A percentile compares a stretch with the other conserved stretches of the same genome.
phyloP scores from a whole-genome alignment of 2,329 filamentous ascomycete genomes.

The Ophiostoma pallidulum region DNA sequence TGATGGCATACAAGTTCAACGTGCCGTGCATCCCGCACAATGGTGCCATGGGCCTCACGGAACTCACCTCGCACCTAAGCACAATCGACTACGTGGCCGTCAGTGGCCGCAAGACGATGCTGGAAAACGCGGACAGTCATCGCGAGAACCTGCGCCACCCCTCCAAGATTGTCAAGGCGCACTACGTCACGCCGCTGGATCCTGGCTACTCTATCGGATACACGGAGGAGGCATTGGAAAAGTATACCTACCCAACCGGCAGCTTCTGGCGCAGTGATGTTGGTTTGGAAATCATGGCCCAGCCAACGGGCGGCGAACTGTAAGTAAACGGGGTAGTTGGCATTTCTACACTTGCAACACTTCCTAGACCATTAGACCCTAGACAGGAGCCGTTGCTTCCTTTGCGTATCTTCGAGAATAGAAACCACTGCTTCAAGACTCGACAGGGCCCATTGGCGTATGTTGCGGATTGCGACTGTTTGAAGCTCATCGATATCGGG shows the following conservation, averaged over 20 bases:
- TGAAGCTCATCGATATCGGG: constrained; percentile 24
- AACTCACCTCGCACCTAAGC: constrained; percentile 87
- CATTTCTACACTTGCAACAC: too few relatives aligned
- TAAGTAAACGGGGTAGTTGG: too few relatives aligned
- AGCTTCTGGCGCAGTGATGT: constrained; percentile 8
- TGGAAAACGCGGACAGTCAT: constrained; percentile 88
- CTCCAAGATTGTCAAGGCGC: constrained; percentile 67
- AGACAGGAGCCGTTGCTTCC: constrained; percentile 19
- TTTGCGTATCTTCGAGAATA: constrained; percentile 23
- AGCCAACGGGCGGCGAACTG: constrained; percentile 9
- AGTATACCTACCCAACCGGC: constrained; percentile 10
- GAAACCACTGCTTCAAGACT: constrained; percentile 22
- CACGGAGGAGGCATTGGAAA: constrained; percentile 7
- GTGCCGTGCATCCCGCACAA: constrained; percentile 84
- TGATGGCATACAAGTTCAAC: constrained; percentile 73
- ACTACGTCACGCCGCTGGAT: constrained; percentile 74
- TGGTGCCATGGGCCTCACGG: constrained; percentile 80
- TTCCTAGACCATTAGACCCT: too few relatives aligned
- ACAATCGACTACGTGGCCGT: constrained; percentile 91
- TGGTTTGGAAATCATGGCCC: constrained; percentile 4
- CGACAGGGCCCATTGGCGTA: constrained; percentile 21
- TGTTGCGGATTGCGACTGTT: constrained; percentile 21
- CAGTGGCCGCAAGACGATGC: constrained; percentile 67
- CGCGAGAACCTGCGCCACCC: constrained; percentile 90
- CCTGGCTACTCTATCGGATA: constrained; percentile 51